Base-by-base conservation (phyloP, 306 rosid species). In the Cucurbita argyrosperma region DNA sequence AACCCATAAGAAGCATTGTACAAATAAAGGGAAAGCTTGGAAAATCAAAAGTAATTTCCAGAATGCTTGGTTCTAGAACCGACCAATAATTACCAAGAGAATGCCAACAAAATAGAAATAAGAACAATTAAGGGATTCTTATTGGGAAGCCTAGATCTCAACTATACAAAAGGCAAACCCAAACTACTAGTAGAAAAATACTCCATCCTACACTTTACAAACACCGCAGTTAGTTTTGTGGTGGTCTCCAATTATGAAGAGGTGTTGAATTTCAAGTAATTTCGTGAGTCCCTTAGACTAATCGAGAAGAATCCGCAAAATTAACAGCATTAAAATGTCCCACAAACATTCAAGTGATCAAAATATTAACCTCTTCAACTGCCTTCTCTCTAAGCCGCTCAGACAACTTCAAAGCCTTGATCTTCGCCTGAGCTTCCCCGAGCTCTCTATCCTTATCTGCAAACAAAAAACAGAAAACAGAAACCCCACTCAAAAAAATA, bases 341-440 rank as follows among this genome's bases (percentile, higher is more conserved):
- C 35, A 42, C 7, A 53, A 74, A 69, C 78, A 69, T 19, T 53
- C 35, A 30, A 30, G 35, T 30, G 35, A 30, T 30, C 35, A 26
- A 66, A 18, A 62, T 74, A 56, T 38, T 70, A 45, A 94, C 99
- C 97, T 91, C 99, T 89, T 95, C 99, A 74, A 91, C 96, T 16
- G 99, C 99, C 80, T 95, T 95, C 77, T 95, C 99, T 80, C 92
- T 85, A 18, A 89, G 96, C 42, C 97, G 87, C 80, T 95, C 99
- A 18, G 99, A 91, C 13, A 83, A 79, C 84, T 72, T 89, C 82
- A 95, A 86, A 60, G 96, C 99, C 85, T 83, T 95, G 96, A 95
- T 95, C 96, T 91, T 94, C 45, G 96, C 99, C 45, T 88, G 97
- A 7, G 97, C 96, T 81, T 95, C 96, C 7, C 90, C 89, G 13